These are phyloP conservation scores for Erysiphe neolycopersici DNA, from an alignment of 2,329 filamentous ascomycete genomes.

Conservation along the genomic window DNA sequence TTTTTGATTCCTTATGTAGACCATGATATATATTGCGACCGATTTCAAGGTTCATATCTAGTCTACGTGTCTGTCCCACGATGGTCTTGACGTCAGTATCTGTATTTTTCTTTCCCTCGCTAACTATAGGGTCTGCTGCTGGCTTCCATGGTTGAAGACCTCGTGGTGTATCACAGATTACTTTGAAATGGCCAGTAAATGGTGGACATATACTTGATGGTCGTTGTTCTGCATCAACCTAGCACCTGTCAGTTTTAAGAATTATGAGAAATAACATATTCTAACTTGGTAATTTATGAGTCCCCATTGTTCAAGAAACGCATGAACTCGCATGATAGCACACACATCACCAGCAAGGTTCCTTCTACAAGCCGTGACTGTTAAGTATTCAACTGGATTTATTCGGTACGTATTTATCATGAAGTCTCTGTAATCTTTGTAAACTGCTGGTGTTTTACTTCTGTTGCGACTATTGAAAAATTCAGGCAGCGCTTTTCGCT, in stretches of 20 bases:
- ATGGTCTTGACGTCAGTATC: slow-evolving; percentile 27
- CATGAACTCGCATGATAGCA: slow-evolving; percentile 95
- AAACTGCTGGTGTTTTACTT: slow-evolving; percentile 90
- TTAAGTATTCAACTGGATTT: slow-evolving; percentile 88
- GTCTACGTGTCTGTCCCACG: slow-evolving; percentile 38
- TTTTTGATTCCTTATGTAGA: slow-evolving; percentile 47
- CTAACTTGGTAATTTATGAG: slow-evolving; percentile 92
- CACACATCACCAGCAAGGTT: slow-evolving; percentile 95
- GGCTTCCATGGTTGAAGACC: slow-evolving; percentile 91
- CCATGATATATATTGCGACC: slow-evolving; percentile 86
- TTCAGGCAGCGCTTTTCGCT: slow-evolving; percentile 83
- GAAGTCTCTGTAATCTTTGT: slow-evolving; percentile 97
- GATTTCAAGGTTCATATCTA: slow-evolving; percentile 73
- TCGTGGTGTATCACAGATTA: slow-evolving; percentile 83
- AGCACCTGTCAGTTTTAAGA: slow-evolving; percentile 3
- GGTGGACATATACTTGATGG: slow-evolving; percentile 89
- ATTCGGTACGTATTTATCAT: slow-evolving; percentile 99
- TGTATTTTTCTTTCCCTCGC: slow-evolving; percentile 30
- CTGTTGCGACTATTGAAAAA: slow-evolving; percentile 98
- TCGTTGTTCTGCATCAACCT: slow-evolving; percentile 90
- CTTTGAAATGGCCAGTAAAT: slow-evolving; percentile 90
- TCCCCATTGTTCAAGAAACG: slow-evolving; percentile 95
- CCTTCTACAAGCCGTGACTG: slow-evolving; percentile 80
- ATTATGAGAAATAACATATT: background rate
- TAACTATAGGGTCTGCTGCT: slow-evolving; percentile 42